A percentile compares a stretch with the other conserved stretches of the same genome.
phyloP scores from a whole-genome alignment of 176 grass and related monocot species.

The Hordeum vulgare region MorexV3_pseudomolecules_assembly NC_058519.1:570230145-570230644 shows the following conservation, averaged over 20 bases:
- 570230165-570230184: background rate
- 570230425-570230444: slow-evolving; percentile 97
- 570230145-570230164: background rate
- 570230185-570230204: background rate
- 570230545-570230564: slow-evolving; percentile 96
- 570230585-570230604: slow-evolving; percentile 87
- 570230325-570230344: background rate
- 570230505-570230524: slow-evolving; percentile 78
- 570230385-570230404: slow-evolving; percentile 89
- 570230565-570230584: slow-evolving; percentile 79
- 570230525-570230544: slow-evolving; percentile 88
- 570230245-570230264: background rate
- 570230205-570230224: background rate
- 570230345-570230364: background rate
- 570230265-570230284: background rate
- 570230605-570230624: slow-evolving; percentile 96
- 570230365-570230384: slow-evolving; percentile 73
- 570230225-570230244: background rate
- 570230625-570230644: slow-evolving; percentile 83
- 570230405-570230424: slow-evolving; percentile 93
- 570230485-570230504: slow-evolving; percentile 86
- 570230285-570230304: background rate
- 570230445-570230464: slow-evolving; percentile 85
- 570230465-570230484: slow-evolving; percentile 87
- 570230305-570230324: background rate